phyloP scores from a whole-genome alignment of 108 stramenopile species.

The Stephanodiscus triporus region DNA sequence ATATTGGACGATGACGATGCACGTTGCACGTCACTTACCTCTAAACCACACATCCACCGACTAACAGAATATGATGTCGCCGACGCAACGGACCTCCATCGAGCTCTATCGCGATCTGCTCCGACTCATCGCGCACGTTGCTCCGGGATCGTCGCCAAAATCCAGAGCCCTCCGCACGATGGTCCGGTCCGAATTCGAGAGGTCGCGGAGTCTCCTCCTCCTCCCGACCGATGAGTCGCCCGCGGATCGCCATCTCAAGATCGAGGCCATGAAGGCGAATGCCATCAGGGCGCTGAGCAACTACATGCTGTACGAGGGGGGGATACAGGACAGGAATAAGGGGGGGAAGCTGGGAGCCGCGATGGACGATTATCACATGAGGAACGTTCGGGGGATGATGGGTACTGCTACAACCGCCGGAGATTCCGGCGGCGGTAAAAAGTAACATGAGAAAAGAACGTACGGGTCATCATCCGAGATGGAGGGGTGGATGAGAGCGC shows the following conservation, averaged over 20 bases:
- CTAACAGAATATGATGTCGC: too few relatives aligned
- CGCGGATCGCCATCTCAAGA: constrained; percentile 39
- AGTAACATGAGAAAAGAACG: too few relatives aligned
- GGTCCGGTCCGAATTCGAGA: constrained; percentile 71
- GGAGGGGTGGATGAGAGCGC: too few relatives aligned
- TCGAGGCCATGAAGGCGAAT: constrained; percentile 71
- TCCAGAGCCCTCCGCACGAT: constrained; percentile 69
- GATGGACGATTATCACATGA: constrained; percentile 52
- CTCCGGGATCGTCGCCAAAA: constrained; percentile 81
- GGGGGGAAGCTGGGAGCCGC: constrained; percentile 49
- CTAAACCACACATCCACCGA: too few relatives aligned
- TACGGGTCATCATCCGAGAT: too few relatives aligned
- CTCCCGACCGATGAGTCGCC: constrained; percentile 21
- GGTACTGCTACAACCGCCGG: background rate
- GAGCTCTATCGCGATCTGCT: constrained; percentile 87
- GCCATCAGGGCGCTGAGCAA: constrained; percentile 87
- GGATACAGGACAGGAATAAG: constrained; percentile 65
- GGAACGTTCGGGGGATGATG: constrained; percentile 43
- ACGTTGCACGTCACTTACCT: too few relatives aligned
- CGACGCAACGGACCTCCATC: constrained; percentile 46
- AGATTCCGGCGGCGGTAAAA: background rate
- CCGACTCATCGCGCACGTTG: constrained; percentile 75
- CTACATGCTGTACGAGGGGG: constrained; percentile 85
- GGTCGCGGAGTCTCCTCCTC: constrained; percentile 32
- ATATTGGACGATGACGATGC: too few relatives aligned